These are phyloP conservation scores for Mortierella sp. DNA, from an alignment of 371 early-diverging fungal genomes.

Conservation along the genomic window DNA sequence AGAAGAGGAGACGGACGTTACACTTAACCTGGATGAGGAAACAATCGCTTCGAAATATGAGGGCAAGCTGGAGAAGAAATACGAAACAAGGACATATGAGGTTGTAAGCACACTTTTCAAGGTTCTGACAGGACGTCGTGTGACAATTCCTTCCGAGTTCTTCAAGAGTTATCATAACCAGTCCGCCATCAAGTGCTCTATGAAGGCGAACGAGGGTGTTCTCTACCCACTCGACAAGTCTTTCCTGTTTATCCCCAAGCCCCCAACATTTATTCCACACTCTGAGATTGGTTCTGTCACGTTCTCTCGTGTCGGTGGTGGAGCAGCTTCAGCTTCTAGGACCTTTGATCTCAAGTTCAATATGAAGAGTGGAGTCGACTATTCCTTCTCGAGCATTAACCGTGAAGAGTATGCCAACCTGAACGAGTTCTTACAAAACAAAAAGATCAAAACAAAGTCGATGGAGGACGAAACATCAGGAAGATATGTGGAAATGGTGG, in stretches of 20 bases:
- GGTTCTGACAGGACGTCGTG: constrained; percentile 84
- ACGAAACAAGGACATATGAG: constrained; percentile 91
- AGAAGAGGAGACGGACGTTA: constrained; percentile 91
- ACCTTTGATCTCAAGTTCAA: constrained; percentile 96
- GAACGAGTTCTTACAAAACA: constrained; percentile 82
- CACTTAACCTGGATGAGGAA: constrained; percentile 86
- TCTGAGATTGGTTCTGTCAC: constrained; percentile 90
- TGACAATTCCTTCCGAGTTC: constrained; percentile 81
- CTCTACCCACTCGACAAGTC: constrained; percentile 96
- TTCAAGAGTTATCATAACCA: constrained; percentile 77
- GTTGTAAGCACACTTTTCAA: constrained; percentile 94
- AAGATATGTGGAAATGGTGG: constrained; percentile 70
- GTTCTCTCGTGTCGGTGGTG: constrained; percentile 90
- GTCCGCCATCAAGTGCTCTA: constrained; percentile 95
- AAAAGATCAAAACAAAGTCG: constrained; percentile 85
- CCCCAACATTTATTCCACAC: constrained; percentile 89
- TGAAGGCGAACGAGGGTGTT: constrained; percentile 98
- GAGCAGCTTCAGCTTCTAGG: constrained; percentile 74
- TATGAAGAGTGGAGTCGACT: constrained; percentile 83
- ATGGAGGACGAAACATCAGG: constrained; percentile 73
- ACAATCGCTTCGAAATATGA: constrained; percentile 78
- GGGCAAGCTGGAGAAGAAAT: constrained; percentile 84
- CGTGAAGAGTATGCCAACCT: constrained; percentile 90
- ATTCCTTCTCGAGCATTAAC: constrained; percentile 89
- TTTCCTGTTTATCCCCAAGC: constrained; percentile 97